A percentile compares a stretch with the other conserved stretches of the same genome.
These are phyloP conservation scores for Termitomyces eurrhizus DNA, from an alignment of 768 basidiomycete species.

Conservation along the genomic window DNA sequence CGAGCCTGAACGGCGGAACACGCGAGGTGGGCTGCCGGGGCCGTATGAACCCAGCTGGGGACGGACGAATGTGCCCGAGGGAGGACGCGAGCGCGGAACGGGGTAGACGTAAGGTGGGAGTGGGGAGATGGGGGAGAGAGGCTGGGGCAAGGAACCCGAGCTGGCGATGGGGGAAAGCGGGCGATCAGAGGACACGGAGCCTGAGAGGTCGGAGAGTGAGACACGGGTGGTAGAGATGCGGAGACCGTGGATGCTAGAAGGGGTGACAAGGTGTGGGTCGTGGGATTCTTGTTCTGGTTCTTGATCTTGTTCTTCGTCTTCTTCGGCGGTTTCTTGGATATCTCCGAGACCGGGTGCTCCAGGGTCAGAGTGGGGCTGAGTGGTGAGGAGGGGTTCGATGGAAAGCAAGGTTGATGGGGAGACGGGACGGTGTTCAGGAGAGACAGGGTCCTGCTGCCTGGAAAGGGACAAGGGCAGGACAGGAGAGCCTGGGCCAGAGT, in stretches of 20 bases:
- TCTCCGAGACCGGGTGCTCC: conserved; percentile 40
- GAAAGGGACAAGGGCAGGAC: not conserved
- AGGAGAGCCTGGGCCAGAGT: not conserved
- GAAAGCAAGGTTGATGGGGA: conserved; percentile 19
- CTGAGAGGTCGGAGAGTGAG: conserved; percentile 18
- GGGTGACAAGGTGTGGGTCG: conserved; percentile 23
- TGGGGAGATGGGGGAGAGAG: conserved; percentile 24
- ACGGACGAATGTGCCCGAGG: conserved; percentile 6
- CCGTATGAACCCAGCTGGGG: not conserved
- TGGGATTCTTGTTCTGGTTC: conserved; percentile 1
- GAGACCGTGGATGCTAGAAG: conserved; percentile 52
- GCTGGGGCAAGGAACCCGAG: not conserved
- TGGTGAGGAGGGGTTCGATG: conserved; percentile 54
- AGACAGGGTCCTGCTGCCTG: not conserved
- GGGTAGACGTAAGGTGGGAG: conserved; percentile 20
- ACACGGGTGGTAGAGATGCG: conserved; percentile 46
- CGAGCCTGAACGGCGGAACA: conserved; percentile 33
- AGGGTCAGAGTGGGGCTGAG: conserved; percentile 19
- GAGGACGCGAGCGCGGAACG: conserved; percentile 11
- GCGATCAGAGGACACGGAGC: conserved; percentile 14
- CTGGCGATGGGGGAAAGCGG: conserved; percentile 18
- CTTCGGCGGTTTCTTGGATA: conserved; percentile 62
- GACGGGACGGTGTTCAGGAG: conserved; percentile 9
- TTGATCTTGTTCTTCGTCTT: conserved; percentile 37
- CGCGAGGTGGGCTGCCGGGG: not conserved